phyloP scores from a whole-genome alignment of 257 asterid genomes.

The Echites panduratus region DNA sequence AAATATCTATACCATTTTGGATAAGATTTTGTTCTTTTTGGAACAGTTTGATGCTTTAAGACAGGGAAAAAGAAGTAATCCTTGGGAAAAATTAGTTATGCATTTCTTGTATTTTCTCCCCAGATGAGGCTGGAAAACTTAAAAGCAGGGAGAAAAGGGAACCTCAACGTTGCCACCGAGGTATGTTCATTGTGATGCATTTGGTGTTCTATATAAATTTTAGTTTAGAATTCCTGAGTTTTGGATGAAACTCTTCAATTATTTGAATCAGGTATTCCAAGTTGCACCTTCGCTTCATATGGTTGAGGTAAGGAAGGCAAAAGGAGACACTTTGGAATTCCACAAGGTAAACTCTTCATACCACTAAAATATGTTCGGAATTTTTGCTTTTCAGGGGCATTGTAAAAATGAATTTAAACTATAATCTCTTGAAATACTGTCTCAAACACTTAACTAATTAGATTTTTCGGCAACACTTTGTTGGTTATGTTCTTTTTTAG shows the following conservation, averaged over 20 bases:
- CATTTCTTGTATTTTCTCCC: neutral
- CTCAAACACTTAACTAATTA: neutral
- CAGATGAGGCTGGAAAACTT: constrained; percentile 86
- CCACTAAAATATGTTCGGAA: neutral
- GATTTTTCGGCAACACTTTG: neutral
- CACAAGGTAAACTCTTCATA: constrained; percentile 47
- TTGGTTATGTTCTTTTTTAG: neutral
- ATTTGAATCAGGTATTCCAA: constrained; percentile 46
- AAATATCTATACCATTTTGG: neutral
- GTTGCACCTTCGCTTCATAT: constrained; percentile 57
- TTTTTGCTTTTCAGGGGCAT: neutral
- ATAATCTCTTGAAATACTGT: neutral
- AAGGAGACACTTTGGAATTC: constrained; percentile 59
- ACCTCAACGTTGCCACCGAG: constrained; percentile 84
- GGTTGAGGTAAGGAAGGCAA: constrained; percentile 57
- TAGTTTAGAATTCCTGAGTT: neutral
- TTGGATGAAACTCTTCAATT: neutral
- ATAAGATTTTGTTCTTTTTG: neutral
- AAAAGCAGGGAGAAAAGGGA: constrained; percentile 92
- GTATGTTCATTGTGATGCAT: constrained; percentile 26
- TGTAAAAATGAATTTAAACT: neutral
- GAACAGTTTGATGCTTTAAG: neutral
- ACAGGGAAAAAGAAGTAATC: neutral
- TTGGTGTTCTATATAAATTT: constrained; percentile 5
- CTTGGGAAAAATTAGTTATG: neutral